Evolutionary conservation across 1,139 yeast genomes (phyloP).

Genomic region (Lodderomyces oxycetoniae): DNA sequence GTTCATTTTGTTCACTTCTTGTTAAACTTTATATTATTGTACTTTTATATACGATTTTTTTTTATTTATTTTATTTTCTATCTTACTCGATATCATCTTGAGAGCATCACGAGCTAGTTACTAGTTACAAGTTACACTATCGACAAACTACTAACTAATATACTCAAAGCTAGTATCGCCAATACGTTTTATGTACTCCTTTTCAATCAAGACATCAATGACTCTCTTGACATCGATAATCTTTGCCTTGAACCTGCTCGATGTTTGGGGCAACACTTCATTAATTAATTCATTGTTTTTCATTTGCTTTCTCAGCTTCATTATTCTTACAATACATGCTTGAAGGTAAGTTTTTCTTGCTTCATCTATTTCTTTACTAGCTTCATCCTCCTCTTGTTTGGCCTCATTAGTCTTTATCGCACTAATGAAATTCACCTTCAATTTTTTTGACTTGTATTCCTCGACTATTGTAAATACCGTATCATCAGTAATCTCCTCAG

Average conservation of each 20-base stretch:
- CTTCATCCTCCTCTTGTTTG: slow-evolving; percentile 73
- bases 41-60: not conserved
- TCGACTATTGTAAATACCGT: slow-evolving; percentile 68
- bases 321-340: slow-evolving; percentile 92
- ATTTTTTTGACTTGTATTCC: slow-evolving; percentile 81
- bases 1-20: not conserved
- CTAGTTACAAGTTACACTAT: too few relatives aligned
- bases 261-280: slow-evolving; percentile 85
- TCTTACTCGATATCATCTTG: too few relatives aligned
- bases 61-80: too few relatives aligned
- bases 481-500: slow-evolving; percentile 41
- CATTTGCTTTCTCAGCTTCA: slow-evolving; percentile 85
- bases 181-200: slow-evolving; percentile 73
- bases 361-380: slow-evolving; percentile 80
- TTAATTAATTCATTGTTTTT: slow-evolving; percentile 78
- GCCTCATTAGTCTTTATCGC: slow-evolving; percentile 71
- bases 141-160: too few relatives aligned
- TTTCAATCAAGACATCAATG: slow-evolving; percentile 79
- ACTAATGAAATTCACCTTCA: slow-evolving; percentile 78
- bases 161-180: slow-evolving; percentile 76
- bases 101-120: too few relatives aligned
- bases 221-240: slow-evolving; percentile 83
- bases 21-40: too few relatives aligned
- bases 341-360: slow-evolving; percentile 82
- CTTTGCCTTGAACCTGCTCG: slow-evolving; percentile 78